A percentile compares a stretch with the other conserved stretches of the same genome.
Evolutionary conservation across 1,284 basidiomycete species (phyloP).

Genomic region (Apiotrichum gamsii): DNA sequence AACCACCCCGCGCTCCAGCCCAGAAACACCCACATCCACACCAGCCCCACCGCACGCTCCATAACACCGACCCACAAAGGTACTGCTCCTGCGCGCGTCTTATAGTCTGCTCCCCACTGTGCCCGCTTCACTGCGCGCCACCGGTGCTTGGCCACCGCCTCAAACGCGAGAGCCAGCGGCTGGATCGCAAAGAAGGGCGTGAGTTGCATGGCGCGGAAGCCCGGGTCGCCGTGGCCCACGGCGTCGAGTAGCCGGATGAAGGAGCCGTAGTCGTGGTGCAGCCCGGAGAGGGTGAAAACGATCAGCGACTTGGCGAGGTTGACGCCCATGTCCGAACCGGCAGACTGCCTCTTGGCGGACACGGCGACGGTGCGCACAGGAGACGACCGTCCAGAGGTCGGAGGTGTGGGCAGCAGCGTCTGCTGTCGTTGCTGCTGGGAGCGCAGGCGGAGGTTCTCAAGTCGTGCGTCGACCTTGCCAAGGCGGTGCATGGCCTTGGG

Average conservation of each 20-base stretch:
- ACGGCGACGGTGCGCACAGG: background rate
- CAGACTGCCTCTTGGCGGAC: background rate
- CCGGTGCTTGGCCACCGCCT: constrained; percentile 27
- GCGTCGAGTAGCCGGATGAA: constrained; percentile 22
- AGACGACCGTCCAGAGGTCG: constrained; percentile 12
- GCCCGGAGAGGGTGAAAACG: constrained; percentile 36
- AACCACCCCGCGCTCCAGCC: constrained; percentile 38
- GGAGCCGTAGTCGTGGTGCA: constrained; percentile 34
- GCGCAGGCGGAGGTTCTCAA: too few relatives aligned
- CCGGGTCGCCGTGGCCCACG: constrained; percentile 6
- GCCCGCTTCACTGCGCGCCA: constrained; percentile 20
- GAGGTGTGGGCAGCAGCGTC: background rate
- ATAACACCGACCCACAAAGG: too few relatives aligned
- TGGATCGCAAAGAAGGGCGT: constrained; percentile 40
- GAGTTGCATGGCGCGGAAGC: constrained; percentile 12
- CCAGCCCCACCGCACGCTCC: constrained; percentile 35
- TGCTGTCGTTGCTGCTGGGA: background rate
- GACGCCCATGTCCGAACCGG: constrained; percentile 4
- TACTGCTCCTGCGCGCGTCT: too few relatives aligned
- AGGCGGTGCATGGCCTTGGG: background rate
- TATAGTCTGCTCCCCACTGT: too few relatives aligned
- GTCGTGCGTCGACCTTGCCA: too few relatives aligned
- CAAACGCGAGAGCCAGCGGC: constrained; percentile 32
- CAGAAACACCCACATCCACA: constrained; percentile 40
- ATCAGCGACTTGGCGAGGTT: constrained; percentile 39